Percentiles rank a stretch among this genome's conserved stretches.
These are phyloP conservation scores for Rhodotorula diobovata DNA, from an alignment of 768 basidiomycete species.

Conservation along the genomic window DNA sequence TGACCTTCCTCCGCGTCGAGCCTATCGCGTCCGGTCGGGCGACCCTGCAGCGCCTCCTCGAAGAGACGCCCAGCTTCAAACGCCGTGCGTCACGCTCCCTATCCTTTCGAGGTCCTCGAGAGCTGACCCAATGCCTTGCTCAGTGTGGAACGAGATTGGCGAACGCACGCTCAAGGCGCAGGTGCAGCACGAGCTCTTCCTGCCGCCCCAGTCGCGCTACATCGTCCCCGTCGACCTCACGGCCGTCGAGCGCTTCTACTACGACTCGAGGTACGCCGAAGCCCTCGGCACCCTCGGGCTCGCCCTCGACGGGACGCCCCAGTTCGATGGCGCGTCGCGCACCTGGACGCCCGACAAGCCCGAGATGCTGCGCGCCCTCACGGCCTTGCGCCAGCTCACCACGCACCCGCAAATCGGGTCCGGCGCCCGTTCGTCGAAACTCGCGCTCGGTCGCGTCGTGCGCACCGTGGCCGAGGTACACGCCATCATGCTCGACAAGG, in stretches of 20 bases:
- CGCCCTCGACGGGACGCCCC: conserved; percentile 13
- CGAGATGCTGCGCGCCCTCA: conserved; percentile 35
- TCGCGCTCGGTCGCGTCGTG: conserved; percentile 26
- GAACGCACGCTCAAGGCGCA: conserved; percentile 48
- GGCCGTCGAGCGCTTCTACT: conserved; percentile 39
- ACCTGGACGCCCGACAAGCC: conserved; percentile 14
- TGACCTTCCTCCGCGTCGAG: conserved; percentile 44
- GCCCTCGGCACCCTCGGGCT: conserved; percentile 24
- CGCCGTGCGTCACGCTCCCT: conserved; percentile 6
- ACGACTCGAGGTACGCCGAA: conserved; percentile 20
- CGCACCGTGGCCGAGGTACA: conserved; percentile 40
- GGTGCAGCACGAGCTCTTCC: conserved; percentile 44
- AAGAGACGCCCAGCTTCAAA: conserved; percentile 24
- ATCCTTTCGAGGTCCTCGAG: too few species aligned
- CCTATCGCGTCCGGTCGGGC: conserved; percentile 17
- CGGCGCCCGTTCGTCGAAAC: neutral
- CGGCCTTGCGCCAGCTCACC: conserved; percentile 28
- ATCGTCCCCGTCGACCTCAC: conserved; percentile 48
- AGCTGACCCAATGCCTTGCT: neutral
- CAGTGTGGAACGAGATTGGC: conserved; percentile 46
- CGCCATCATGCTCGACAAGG: conserved; percentile 25
- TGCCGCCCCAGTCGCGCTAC: conserved; percentile 46
- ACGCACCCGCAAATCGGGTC: conserved; percentile 33
- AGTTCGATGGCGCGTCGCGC: neutral
- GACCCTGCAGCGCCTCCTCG: conserved; percentile 16